Percentiles rank a stretch among this genome's conserved stretches.
Conservation (phyloP, 164 flowering plant species). For the Santalum album region DNA sequence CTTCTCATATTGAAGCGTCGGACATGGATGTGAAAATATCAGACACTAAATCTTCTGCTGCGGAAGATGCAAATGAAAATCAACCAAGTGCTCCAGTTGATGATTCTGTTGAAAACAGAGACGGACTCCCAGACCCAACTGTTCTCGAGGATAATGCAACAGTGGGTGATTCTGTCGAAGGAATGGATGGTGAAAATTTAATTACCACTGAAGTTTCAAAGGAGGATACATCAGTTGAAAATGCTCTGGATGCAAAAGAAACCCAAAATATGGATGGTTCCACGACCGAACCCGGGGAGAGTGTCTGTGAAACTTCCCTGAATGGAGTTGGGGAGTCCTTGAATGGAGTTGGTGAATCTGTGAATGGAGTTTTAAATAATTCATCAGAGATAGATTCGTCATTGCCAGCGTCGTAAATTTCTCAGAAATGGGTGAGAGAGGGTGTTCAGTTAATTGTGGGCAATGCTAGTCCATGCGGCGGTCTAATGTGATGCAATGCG, state of each 20-base stretch:
- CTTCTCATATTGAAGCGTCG: slow-evolving; percentile 4
- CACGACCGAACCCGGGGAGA: no score
- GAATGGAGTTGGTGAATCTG: no score
- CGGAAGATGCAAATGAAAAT: not conserved
- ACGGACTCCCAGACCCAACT: not conserved
- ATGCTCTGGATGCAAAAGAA: not conserved
- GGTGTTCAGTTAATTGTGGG: no score
- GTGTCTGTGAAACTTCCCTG: no score
- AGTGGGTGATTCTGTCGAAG: not conserved
- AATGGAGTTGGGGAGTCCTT: no score
- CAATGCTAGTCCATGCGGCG: no score
- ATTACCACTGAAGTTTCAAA: not conserved
- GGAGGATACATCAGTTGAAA: not conserved
- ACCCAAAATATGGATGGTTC: not conserved
- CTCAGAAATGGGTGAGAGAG: no score
- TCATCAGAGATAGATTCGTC: no score
- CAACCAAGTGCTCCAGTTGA: not conserved
- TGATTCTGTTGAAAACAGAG: not conserved
- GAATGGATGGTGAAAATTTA: not conserved
- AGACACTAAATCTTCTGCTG: not conserved
- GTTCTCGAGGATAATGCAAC: not conserved
- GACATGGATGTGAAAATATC: slow-evolving; percentile 7
- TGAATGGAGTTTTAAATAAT: no score
- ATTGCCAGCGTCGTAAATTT: no score
- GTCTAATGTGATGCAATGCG: no score